Evolutionary conservation across 1,139 yeast genomes (phyloP), one percentile per base, ranked within the genome.

Genomic region (Protomyces inouyei): DNA sequence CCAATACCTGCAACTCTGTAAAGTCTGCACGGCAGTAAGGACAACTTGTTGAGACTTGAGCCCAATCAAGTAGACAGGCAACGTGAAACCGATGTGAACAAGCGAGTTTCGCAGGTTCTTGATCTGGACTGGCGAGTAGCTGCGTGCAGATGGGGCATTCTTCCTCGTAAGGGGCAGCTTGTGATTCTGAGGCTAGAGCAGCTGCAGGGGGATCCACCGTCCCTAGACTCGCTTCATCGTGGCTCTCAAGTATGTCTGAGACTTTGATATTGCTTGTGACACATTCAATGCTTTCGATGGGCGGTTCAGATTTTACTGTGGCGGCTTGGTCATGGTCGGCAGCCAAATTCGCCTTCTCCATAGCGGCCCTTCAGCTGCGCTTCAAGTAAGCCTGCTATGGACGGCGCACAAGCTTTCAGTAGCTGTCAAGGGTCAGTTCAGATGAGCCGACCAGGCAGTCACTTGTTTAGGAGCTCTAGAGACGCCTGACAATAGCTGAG

Each of bases 1-100:
- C 52, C 18, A 52, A 37, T 2, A 59, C 53, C 3, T 25, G 18
- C 52, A 59, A 9, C 25, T 40, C 8, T 35, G 52, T 23, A 23
- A 59, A 59, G 9, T 59, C 63, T 21, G 56, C 38, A 18, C 63
- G 63, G 53, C 63, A 59, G 21, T 59, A 59, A 8, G 63, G 63
- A 35, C 63, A 59, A 35, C 63, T 59, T 16, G 48, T 59, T 10
- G 63, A 55, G 16, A 51, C 38, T 25, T 59, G 52, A 3, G 52
- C 54, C 63, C 63, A 59, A 16, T 59, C 63, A 16, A 21, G 12
- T 2, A 59, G 16, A 52, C 63, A 59, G n/a, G 43, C 45, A 28
- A 52, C 45, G 25, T 59, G 63, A 32, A 52, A 59, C 45, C 56
- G 36, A 59, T 59, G 63, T 5, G 25, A 32, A 43, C 63, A 59